A percentile compares a stretch with the other conserved stretches of the same genome.
Evolutionary conservation across 495 filamentous ascomycete species (phyloP).

Genomic region (Neurospora sp.): DNA sequence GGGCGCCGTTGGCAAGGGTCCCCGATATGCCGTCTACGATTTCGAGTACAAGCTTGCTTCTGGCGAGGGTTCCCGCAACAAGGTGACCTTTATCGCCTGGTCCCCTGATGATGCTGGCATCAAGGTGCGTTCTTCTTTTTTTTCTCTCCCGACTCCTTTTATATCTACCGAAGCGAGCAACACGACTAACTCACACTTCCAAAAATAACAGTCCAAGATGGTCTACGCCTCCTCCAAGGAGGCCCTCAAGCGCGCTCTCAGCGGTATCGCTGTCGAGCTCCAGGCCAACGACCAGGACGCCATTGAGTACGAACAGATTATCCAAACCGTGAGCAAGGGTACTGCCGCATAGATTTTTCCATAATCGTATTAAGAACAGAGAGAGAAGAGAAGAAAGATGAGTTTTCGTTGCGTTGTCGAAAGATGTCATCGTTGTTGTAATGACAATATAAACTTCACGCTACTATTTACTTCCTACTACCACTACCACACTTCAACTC

Average conservation of each 20-base stretch:
- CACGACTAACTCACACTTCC: not conserved
- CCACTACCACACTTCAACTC: not conserved
- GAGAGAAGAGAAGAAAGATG: not conserved
- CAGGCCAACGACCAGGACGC: constrained; percentile 91
- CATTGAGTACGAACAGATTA: constrained; percentile 72
- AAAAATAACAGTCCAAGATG: constrained; percentile 63
- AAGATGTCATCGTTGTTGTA: not conserved
- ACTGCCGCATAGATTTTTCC: constrained; percentile 26
- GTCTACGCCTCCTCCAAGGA: constrained; percentile 95
- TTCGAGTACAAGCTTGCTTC: constrained; percentile 71
- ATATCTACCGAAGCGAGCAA: not conserved
- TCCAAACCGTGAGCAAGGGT: constrained; percentile 74
- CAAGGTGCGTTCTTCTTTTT: constrained; percentile 50
- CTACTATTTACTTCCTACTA: not conserved
- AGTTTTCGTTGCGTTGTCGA: not conserved
- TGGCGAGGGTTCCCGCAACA: constrained; percentile 81
- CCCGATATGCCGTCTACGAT: constrained; percentile 87
- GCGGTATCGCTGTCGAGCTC: constrained; percentile 67
- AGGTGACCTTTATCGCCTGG: constrained; percentile 95
- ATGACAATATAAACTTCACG: not conserved
- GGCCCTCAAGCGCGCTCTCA: constrained; percentile 76
- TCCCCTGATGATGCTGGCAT: constrained; percentile 74
- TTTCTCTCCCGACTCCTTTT: not conserved
- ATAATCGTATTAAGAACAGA: not conserved
- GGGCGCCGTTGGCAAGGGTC: constrained; percentile 58